Conservation (phyloP, 768 basidiomycete species). For the Amanita rubescens region DNA sequence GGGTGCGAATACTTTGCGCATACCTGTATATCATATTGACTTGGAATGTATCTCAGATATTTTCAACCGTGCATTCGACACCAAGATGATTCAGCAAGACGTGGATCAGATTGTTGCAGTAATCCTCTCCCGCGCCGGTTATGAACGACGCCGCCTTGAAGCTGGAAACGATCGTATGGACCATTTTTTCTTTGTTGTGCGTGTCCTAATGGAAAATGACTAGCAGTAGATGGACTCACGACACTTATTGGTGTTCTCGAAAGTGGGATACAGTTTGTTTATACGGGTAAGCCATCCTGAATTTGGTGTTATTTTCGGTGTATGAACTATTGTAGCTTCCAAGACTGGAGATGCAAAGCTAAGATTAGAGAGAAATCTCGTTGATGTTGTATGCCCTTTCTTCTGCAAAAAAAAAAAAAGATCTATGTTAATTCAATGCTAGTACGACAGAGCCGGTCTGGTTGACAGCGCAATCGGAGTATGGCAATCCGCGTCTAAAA, state of each 20-base stretch:
- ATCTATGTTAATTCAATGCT: not conserved
- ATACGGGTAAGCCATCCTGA: conserved; percentile 37
- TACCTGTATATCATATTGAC: conserved; percentile 4
- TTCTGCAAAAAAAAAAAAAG: not conserved
- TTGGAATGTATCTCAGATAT: conserved; percentile 34
- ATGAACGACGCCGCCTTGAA: conserved; percentile 50
- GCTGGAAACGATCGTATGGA: conserved; percentile 33
- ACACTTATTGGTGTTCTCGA: conserved; percentile 52
- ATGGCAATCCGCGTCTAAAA: conserved; percentile 61
- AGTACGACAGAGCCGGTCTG: conserved; percentile 46
- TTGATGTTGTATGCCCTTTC: conserved; percentile 53
- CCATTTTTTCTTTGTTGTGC: not conserved
- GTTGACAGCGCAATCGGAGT: conserved; percentile 49
- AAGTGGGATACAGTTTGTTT: conserved; percentile 55
- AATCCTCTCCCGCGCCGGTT: conserved; percentile 57
- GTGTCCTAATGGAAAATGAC: not conserved
- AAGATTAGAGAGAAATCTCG: conserved; percentile 78
- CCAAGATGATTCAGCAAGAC: conserved; percentile 47
- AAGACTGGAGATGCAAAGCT: conserved; percentile 67
- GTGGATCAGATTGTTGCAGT: conserved; percentile 60
- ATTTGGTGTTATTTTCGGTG: not conserved
- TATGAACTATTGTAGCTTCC: conserved; percentile 34
- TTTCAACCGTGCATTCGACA: conserved; percentile 49
- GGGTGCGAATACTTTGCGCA: conserved; percentile 14
- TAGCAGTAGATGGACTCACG: conserved; percentile 43